Evolutionary conservation across 2,329 filamentous ascomycete species (phyloP), one percentile per base, ranked within the genome.

Genomic region (Tolypocladium inflatum): DNA sequence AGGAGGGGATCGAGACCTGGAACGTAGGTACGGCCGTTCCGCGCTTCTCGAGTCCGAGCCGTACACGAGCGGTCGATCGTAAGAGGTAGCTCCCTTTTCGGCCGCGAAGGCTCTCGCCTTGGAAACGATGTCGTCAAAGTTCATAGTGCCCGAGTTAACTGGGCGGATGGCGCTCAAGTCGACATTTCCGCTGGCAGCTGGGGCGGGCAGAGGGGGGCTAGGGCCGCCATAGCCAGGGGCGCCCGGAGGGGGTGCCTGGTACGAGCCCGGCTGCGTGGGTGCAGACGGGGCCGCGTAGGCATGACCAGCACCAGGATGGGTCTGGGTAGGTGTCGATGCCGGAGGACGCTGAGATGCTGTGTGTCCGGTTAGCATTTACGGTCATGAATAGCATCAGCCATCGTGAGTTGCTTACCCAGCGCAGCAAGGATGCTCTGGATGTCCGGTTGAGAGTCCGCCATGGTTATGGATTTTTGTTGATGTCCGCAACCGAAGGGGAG

Each of bases 71-170:
- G 80, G 79, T 55, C 83, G 78, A 55, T 87, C 84, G 70, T 86
- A 87, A 19, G 80, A 78, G 42, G 80, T 75, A 39, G 91, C 78
- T 60, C 89, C 90, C 68, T 90, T 89, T 70, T 93, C 87, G 37
- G 88, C 85, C 45, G 91, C 90, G 71, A 89, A 90, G 48, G 87
- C 88, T 70, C 89, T 89, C 53, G 90, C 91, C 70, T 91, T 90
- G 43, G 91, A 89, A 65, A 96, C 87, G 54, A 90, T 89, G 71
- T 95, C 90, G 59, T 88, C 83, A 63, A 96, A 87, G 72, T 87
- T 93, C 65, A 95, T 87, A 23, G 88, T 90, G 59, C 91, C 91
- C 37, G 89, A 89, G 69, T 82, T 90, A 57, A 88, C 82, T 5
- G 91, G 90, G 66, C 89, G 88, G 68, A 94, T 90, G 57, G 83